Base-by-base conservation (phyloP, 2,329 filamentous ascomycete species). In the Paecilomyces dactylethromorphus region DNA sequence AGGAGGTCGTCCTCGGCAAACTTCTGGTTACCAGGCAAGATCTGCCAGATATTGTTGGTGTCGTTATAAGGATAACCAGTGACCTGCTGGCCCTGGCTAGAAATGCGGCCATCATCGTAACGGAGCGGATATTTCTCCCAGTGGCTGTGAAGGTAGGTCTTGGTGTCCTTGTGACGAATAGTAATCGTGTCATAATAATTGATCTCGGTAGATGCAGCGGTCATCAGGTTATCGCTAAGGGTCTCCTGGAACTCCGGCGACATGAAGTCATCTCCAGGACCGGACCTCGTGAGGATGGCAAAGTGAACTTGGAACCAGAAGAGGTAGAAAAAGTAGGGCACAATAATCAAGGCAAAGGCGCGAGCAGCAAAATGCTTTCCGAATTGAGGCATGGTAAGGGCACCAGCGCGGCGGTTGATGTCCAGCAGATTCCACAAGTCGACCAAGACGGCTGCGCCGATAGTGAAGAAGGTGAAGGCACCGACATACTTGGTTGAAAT, bases 271-370 rank as follows among this genome's bases (percentile, higher is more conserved):
- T 99, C 94, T 57, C 94, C 94, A 52, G 94, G 93, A 35, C 94
- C 94, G 56, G 94, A 97, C 60, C 88, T 84, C 65, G 80, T 88
- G 62, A 99, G 83, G 68, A 99, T 91, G 52, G 91, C 83, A 75
- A 99, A 99, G 79, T 99, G 94, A 31, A 99, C 92, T 82, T 99
- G 94, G 87, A 99, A 99, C 94, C 94, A 99, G 83, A 99, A 97
- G 53, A 99, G 85, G 77, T 99, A 99, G 78, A 99, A 95, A 70
- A 97, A 82, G 82, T 99, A 97, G 13, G 94, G 94, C 65, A 97
- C 85, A 65, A 96, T 74, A 67, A 97, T 91, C 58, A 99, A 81
- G 13, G 90, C 92, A 63, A 95, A 80, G n/a, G 87, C 85, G 56
- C 94, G 90, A 62, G 94, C 94, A 45, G 80, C 84, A 72, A 99